Conservation (phyloP, 495 filamentous ascomycete species). For the Niebla homalea region DNA sequence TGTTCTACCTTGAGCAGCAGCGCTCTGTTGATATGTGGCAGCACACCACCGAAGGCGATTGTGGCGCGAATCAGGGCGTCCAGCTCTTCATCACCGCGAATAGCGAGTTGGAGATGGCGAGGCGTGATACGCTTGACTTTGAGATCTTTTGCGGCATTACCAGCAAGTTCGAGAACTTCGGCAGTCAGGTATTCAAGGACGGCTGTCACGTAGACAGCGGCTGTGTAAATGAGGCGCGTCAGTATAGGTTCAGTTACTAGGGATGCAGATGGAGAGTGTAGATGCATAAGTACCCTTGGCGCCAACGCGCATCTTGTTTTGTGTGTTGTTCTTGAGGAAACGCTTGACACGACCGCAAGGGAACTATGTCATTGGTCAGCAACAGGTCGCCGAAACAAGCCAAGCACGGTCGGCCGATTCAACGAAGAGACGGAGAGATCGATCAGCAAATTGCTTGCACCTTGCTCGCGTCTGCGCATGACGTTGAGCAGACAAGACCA, state of each 20-base stretch:
- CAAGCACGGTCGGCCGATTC: neutral
- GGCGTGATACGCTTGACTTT: conserved; percentile 99
- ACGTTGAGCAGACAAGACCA: too few species aligned
- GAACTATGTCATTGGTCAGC: conserved; percentile 52
- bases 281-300: conserved; percentile 57
- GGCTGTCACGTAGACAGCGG: conserved; percentile 94
- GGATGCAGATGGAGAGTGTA: too few species aligned
- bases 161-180: conserved; percentile 96
- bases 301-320: conserved; percentile 99
- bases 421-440: neutral
- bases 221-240: conserved; percentile 22
- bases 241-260: too few species aligned
- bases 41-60: conserved; percentile 94
- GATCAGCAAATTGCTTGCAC: neutral
- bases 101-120: conserved; percentile 93
- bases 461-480: too few species aligned
- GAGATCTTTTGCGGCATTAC: conserved; percentile 97
- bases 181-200: conserved; percentile 98
- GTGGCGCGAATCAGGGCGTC: conserved; percentile 95
- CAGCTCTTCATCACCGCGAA: conserved; percentile 95
- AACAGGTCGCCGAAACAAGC: neutral
- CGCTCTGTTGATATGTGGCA: conserved; percentile 97
- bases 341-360: conserved; percentile 99
- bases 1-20: conserved; percentile 97
- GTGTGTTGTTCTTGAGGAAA: conserved; percentile 97